A percentile compares a stretch with the other conserved stretches of the same genome.
Conservation (phyloP, 2,329 filamentous ascomycete species). For the Beauveria sp. region DNA sequence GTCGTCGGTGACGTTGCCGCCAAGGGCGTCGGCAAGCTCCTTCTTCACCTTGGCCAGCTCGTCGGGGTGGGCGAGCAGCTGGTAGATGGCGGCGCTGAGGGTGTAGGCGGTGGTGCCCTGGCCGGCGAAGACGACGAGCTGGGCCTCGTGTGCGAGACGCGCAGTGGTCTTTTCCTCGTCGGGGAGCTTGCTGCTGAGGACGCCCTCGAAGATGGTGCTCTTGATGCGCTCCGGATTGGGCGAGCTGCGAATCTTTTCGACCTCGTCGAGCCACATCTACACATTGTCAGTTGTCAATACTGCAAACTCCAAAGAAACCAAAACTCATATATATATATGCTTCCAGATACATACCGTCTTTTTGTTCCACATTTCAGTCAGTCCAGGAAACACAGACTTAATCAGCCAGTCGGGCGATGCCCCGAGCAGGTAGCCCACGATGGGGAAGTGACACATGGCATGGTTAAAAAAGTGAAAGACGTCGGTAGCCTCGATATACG, state of each 20-base stretch:
- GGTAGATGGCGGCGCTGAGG: conserved; percentile 7
- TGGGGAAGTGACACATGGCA: conserved; percentile 3
- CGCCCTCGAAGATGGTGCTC: conserved; percentile 9
- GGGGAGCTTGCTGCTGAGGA: conserved; percentile 2
- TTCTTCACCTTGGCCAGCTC: not conserved
- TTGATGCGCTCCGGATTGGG: not conserved
- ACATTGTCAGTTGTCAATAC: not conserved
- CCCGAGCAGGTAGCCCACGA: not conserved
- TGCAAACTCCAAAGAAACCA: not conserved
- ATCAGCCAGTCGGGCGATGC: not conserved
- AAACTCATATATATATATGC: too few relatives aligned
- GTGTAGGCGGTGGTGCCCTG: conserved; percentile 8
- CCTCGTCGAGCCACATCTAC: conserved; percentile 3
- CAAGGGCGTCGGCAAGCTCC: conserved; percentile 2
- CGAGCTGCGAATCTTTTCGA: conserved; percentile 8
- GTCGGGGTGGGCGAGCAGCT: not conserved
- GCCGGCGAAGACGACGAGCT: conserved; percentile 7
- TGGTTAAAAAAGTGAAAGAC: conserved; percentile 4
- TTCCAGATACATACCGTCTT: not conserved
- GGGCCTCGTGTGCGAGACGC: conserved; percentile 4
- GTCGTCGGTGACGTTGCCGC: not conserved
- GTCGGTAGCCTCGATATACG: conserved; percentile 1
- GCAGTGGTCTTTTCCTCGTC: conserved; percentile 5
- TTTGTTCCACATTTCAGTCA: conserved; percentile 3
- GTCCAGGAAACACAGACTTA: not conserved